Evolutionary conservation across 805 yeast genomes (phyloP).

Genomic region (Torulaspora quercuum): DNA sequence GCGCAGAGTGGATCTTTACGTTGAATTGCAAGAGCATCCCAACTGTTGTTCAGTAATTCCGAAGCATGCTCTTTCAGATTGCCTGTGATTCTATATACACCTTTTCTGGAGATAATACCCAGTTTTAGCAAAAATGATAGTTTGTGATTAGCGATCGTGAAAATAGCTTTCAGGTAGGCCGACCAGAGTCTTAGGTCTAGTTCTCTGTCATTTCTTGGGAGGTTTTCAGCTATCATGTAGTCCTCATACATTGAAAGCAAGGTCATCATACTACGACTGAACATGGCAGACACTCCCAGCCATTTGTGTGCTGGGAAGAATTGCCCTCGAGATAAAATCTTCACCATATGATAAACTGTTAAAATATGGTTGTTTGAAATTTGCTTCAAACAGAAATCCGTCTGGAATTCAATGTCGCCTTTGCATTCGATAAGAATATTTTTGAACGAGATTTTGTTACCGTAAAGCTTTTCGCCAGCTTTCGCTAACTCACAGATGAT

Average conservation of each 20-base stretch:
- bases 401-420: conserved; percentile 42
- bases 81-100: conserved; percentile 60
- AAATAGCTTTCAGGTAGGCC: conserved; percentile 53
- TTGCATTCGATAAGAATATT: conserved; percentile 40
- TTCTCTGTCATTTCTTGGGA: conserved; percentile 37
- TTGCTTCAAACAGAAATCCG: conserved; percentile 40
- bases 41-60: conserved; percentile 51
- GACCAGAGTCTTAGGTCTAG: conserved; percentile 57
- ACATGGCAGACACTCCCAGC: conserved; percentile 62
- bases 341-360: conserved; percentile 47
- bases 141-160: conserved; percentile 60
- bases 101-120: conserved; percentile 68
- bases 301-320: conserved; percentile 69
- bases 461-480: conserved; percentile 43
- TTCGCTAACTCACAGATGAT: conserved; percentile 55
- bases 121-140: conserved; percentile 68
- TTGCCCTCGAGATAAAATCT: conserved; percentile 49
- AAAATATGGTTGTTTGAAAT: conserved; percentile 43
- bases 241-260: conserved; percentile 53
- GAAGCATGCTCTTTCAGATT: conserved; percentile 62
- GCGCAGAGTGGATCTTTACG: conserved; percentile 50
- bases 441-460: conserved; percentile 43
- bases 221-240: conserved; percentile 46
- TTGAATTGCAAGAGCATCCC: conserved; percentile 73
- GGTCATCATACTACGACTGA: conserved; percentile 53